Evolutionary conservation across 208 protist species (phyloP).

Genomic region (Trypanosoma mega): DNA sequence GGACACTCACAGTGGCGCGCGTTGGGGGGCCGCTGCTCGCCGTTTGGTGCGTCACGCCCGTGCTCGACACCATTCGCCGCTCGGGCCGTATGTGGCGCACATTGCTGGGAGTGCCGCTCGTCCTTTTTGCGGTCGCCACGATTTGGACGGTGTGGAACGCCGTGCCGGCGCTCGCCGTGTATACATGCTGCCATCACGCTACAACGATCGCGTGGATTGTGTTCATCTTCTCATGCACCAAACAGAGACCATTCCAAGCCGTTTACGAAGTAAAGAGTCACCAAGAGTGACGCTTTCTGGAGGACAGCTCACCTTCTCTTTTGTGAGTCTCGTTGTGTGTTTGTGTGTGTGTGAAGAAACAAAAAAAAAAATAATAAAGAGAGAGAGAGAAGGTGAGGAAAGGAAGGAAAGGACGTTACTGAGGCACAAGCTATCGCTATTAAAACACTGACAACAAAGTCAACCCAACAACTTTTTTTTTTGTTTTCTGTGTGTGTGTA

Average conservation of each 20-base stretch:
- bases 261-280: conserved; percentile 33
- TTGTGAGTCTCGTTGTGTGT: no score
- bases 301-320: no score
- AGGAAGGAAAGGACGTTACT: no score
- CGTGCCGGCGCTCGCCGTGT: conserved; percentile 17
- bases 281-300: conserved; percentile 23
- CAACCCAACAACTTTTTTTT: no score
- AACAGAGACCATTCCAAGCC: conserved; percentile 25
- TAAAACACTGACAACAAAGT: no score
- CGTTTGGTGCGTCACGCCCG: conserved; percentile 56
- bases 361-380: no score
- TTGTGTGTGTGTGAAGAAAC: no score
- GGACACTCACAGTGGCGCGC: conserved; percentile 51
- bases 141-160: conserved; percentile 21
- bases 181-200: conserved; percentile 22
- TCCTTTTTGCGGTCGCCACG: conserved; percentile 26
- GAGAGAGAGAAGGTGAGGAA: no score
- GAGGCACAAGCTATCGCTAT: no score
- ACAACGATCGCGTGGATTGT: conserved; percentile 24
- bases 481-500: no score
- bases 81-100: conserved; percentile 37
- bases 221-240: conserved; percentile 39
- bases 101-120: conserved; percentile 34
- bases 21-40: conserved; percentile 48
- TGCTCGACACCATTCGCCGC: conserved; percentile 44